Evolutionary conservation across 345 rosid species (phyloP), one percentile per base, ranked within the genome.

Genomic region (Tarenaya hassleriana): DNA sequence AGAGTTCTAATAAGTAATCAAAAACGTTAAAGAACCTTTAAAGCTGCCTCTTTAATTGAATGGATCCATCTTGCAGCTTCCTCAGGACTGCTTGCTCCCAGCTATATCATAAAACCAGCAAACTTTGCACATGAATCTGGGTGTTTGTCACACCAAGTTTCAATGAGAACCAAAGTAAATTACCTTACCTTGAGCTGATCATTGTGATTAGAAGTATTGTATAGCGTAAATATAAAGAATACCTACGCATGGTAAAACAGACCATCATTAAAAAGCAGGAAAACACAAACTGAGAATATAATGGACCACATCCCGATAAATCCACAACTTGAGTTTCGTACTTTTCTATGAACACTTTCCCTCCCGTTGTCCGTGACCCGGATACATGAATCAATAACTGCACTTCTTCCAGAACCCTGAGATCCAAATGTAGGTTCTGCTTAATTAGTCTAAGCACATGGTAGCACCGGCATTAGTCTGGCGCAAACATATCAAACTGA

Each of bases 21-120:
- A n/a, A 35, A 38, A 60, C 47, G 10, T 21, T 60, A 43, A 29
- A 11, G 14, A 38, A 90, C 94, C 95, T 90, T 80, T 62, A 84
- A 58, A 58, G 94, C 91, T 37, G 81, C 75, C 61, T 86, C 87
- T 67, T 84, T 86, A 41, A 90, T 74, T 18, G 77, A 74, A 70
- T 75, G 88, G 60, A 90, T 90, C 97, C 97, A 90, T 70, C 75
- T 78, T 38, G 92, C 97, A 61, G 94, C 97, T 71, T 86, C 97
- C 64, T 90, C 94, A 38, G 97, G 86, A 63, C 97, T 78, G 66
- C 83, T 77, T 58, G 97, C 95, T 79, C 95, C 97, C 59, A 89
- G 68, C 97, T 83, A 74, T 48, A 59, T 34, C n/a, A 56, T 67
- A 49, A 43, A 55, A 55, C 52, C 55, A 64, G 13, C 47, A 56